These are phyloP conservation scores for Kwoniella sp. DNA, from an alignment of 768 basidiomycete species.

Conservation along the genomic window DNA sequence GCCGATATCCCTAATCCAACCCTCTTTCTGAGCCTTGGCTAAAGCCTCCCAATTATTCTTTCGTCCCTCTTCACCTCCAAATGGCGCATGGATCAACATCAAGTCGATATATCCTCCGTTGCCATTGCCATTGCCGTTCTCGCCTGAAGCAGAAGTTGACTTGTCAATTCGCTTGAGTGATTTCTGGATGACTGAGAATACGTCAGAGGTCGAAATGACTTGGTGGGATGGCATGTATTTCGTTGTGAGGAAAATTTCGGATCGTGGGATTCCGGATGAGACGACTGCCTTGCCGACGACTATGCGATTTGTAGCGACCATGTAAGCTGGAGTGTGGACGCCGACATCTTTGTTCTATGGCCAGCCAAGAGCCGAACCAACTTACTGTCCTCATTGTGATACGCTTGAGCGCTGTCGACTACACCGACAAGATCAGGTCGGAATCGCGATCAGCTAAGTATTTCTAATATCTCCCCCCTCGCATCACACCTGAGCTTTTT, in stretches of 20 bases:
- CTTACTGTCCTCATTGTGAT: conserved; percentile 35
- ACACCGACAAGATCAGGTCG: neutral
- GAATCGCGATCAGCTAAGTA: neutral
- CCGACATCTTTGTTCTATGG: too few species aligned
- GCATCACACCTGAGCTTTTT: too few species aligned
- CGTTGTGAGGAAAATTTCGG: conserved; percentile 34
- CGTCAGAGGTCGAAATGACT: conserved; percentile 9
- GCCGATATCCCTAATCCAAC: conserved; percentile 47
- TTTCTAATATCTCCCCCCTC: too few species aligned
- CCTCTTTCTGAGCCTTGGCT: conserved; percentile 41
- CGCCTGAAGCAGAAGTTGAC: neutral
- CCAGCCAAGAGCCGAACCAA: too few species aligned
- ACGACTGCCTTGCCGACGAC: conserved; percentile 34
- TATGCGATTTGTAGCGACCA: conserved; percentile 4
- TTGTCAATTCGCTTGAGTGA: conserved; percentile 34
- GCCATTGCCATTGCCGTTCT: neutral
- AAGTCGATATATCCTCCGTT: conserved; percentile 39
- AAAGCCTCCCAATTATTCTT: conserved; percentile 42
- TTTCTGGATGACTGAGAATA: conserved; percentile 16
- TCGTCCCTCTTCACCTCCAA: conserved; percentile 47
- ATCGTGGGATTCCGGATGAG: conserved; percentile 21
- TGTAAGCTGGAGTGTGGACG: too few species aligned
- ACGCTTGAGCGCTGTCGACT: conserved; percentile 25
- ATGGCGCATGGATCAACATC: conserved; percentile 55
- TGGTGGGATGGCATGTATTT: conserved; percentile 32